These are phyloP conservation scores for Echites panduratus DNA, from an alignment of 257 asterid genomes.

Conservation along the genomic window DNA sequence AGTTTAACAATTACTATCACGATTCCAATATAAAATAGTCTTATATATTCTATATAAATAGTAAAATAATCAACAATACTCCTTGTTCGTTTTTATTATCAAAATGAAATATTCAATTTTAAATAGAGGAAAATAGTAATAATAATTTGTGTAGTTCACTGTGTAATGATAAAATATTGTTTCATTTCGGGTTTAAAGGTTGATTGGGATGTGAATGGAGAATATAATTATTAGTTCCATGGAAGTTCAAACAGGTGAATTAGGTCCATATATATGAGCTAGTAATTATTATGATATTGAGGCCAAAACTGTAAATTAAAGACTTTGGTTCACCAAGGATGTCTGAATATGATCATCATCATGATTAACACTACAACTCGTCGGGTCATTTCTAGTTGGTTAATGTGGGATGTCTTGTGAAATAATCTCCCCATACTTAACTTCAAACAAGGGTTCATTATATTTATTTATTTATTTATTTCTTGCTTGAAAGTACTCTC, in stretches of 20 bases:
- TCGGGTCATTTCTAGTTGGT: conserved; percentile 25
- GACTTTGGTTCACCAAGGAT: conserved; percentile 9
- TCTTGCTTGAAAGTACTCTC: conserved; percentile 8
- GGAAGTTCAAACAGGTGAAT: not conserved
- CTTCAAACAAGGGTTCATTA: conserved; percentile 23
- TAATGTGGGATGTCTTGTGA: conserved; percentile 35
- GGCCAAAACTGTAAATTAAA: not conserved
- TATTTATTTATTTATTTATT: not conserved
- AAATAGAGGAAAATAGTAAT: no score
- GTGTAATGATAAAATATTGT: not conserved
- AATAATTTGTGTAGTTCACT: not conserved
- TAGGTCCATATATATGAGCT: not conserved
- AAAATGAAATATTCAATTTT: no score
- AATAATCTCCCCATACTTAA: conserved; percentile 28
- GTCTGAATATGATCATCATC: conserved; percentile 22
- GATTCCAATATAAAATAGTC: no score
- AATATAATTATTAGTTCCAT: not conserved
- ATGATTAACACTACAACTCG: not conserved
- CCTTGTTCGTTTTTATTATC: no score
- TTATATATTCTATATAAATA: no score
- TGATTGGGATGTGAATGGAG: not conserved
- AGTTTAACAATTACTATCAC: no score
- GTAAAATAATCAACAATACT: no score
- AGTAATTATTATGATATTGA: not conserved
- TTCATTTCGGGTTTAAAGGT: not conserved